Evolutionary conservation across 2,329 filamentous ascomycete species (phyloP), one percentile per base, ranked within the genome.

Genomic region (Exophiala xenobiotica): DNA sequence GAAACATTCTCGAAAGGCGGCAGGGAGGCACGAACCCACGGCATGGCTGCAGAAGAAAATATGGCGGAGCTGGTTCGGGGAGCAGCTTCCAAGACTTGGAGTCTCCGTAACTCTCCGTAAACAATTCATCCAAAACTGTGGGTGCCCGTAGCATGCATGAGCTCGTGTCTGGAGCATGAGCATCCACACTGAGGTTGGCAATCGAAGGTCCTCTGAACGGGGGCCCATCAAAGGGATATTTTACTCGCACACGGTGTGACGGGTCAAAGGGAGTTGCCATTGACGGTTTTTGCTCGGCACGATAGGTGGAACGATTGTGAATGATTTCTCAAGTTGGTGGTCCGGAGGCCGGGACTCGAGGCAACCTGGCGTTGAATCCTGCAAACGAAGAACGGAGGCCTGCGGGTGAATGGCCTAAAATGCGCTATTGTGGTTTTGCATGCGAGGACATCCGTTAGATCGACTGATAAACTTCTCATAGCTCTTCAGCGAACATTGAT

Each of bases 61-160:
- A 43, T 45, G 35, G 51, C 51, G 54, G 54, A 48, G 50, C 38
- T 51, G 54, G 12, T 48, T 53, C 50, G 42, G 51, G 46, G 38
- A 9, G 18, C 11, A 20, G 9, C 4, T 38, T 22, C 46, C 40
- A 44, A 47, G 44, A 53, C 46, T 50, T 33, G 50, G 54, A 53
- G 51, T 43, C 54, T 57, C 54, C 54, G 54, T 57, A 49, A 54
- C 24, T 51, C 41, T 45, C 54, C 54, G 46, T 50, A 45, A 19
- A 33, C 29, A 33, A 33, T 12, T 14, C 12, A 33, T 33, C 4
- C 29, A 33, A 33, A 12, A 5, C 9, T 33, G 29, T 33, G n/a
- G n/a, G n/a, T n/a, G n/a, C n/a, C n/a, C n/a, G n/a, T n/a, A n/a
- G n/a, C n/a, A n/a, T n/a, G n/a, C n/a, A n/a, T n/a, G n/a, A n/a